These are phyloP conservation scores for Skeletonema tropicum DNA, from an alignment of 108 stramenopile species.

Conservation along the genomic window DNA sequence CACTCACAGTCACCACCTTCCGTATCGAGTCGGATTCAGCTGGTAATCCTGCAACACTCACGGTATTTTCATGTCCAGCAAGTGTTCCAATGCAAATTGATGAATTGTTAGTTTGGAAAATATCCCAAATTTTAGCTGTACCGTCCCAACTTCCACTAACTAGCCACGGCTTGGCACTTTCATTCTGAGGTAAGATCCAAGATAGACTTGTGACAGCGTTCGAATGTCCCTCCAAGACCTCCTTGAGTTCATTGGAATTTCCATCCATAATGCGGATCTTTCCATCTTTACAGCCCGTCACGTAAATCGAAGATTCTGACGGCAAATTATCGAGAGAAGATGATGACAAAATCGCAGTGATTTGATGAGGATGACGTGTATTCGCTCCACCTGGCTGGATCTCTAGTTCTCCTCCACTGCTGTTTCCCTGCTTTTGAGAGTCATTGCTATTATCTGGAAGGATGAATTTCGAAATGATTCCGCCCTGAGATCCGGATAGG, in stretches of 20 bases:
- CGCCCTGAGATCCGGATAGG: constrained; percentile 43
- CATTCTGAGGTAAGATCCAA: constrained; percentile 29
- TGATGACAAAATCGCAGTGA: constrained; percentile 46
- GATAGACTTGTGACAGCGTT: constrained; percentile 83
- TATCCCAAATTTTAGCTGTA: constrained; percentile 83
- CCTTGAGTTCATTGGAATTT: constrained; percentile 44
- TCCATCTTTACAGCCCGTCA: constrained; percentile 83
- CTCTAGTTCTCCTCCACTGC: constrained; percentile 6
- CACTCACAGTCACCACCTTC: constrained; percentile 72
- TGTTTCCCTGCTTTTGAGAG: background rate
- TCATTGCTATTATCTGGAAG: constrained; percentile 5
- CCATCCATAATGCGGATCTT: constrained; percentile 74
- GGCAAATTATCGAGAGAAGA: background rate
- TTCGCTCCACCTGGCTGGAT: constrained; percentile 46
- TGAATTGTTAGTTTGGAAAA: constrained; percentile 19
- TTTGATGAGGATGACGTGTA: constrained; percentile 54
- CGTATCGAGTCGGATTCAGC: constrained; percentile 25
- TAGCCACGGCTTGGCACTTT: constrained; percentile 39
- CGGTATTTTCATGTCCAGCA: constrained; percentile 82
- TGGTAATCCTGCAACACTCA: constrained; percentile 68
- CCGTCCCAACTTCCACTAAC: constrained; percentile 90
- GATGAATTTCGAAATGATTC: constrained; percentile 35
- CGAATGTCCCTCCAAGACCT: constrained; percentile 68
- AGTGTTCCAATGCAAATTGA: constrained; percentile 59
- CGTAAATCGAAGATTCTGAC: constrained; percentile 33